These are phyloP conservation scores for Ophiostoma perfectum DNA, from an alignment of 2,329 filamentous ascomycete species.

Conservation along the genomic window DNA sequence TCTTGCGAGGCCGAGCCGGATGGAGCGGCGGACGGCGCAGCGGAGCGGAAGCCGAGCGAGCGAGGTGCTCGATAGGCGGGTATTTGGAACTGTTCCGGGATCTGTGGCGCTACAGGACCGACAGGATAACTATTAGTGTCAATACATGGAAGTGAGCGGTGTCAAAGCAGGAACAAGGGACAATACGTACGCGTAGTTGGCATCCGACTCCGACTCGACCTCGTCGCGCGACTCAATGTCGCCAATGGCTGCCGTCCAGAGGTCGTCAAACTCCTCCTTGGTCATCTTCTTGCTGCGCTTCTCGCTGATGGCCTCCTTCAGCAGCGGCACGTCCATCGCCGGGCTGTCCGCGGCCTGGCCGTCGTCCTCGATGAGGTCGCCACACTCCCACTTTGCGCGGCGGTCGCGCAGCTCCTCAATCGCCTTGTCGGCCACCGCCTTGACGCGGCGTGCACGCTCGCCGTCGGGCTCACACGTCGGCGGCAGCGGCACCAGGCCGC, in stretches of 20 bases:
- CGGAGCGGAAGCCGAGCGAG: constrained; percentile 84
- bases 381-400: constrained; percentile 86
- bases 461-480: constrained; percentile 94
- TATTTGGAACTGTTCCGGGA: constrained; percentile 56
- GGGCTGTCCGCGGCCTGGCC: constrained; percentile 56
- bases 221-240: constrained; percentile 63
- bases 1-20: constrained; percentile 76
- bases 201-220: constrained; percentile 45
- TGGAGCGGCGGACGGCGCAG: constrained; percentile 72
- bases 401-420: constrained; percentile 81
- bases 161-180: constrained; percentile 1
- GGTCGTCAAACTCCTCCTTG: constrained; percentile 83
- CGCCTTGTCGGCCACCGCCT: constrained; percentile 79
- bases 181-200: constrained; percentile 48
- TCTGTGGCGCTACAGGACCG: constrained; percentile 65
- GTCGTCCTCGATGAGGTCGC: constrained; percentile 59
- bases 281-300: constrained; percentile 78
- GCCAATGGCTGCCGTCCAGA: constrained; percentile 69
- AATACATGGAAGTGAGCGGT: constrained; percentile 19
- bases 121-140: constrained; percentile 79
- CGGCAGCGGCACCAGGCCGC: constrained; percentile 74
- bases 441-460: constrained; percentile 81
- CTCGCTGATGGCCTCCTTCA: constrained; percentile 70
- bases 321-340: constrained; percentile 58
- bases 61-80: constrained; percentile 74